Conservation (phyloP, 805 yeast genomes). For the Clavispora fructus region DNA sequence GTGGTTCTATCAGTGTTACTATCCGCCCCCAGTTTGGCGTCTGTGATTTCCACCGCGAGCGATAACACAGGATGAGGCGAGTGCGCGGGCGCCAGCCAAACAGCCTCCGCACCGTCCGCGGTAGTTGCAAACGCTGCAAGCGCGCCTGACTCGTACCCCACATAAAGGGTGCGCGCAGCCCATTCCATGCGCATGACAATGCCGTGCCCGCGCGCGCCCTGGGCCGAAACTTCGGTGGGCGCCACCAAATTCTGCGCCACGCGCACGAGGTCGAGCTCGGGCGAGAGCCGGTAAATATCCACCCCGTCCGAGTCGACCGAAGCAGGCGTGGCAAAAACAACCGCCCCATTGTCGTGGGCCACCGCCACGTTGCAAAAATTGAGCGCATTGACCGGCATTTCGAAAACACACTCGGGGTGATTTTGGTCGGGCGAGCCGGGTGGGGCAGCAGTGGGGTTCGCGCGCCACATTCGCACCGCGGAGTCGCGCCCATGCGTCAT, state of each 20-base stretch:
- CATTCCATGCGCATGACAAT: conserved; percentile 56
- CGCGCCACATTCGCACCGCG: conserved; percentile 42
- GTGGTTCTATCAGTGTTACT: too few species aligned
- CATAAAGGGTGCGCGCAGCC: conserved; percentile 20
- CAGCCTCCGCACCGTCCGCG: conserved; percentile 11
- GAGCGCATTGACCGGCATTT: conserved; percentile 66
- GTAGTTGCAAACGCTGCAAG: conserved; percentile 51
- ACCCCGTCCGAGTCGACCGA: conserved; percentile 57
- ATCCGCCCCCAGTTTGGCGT: not conserved
- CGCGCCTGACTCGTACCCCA: conserved; percentile 79
- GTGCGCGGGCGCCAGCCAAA: conserved; percentile 19
- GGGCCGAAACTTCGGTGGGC: not conserved
- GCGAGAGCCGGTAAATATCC: conserved; percentile 50
- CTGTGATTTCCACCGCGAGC: not conserved
- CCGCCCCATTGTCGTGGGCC: conserved; percentile 13
- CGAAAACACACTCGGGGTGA: conserved; percentile 14
- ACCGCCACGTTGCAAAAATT: conserved; percentile 66
- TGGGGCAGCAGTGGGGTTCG: too few species aligned
- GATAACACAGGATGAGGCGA: conserved; percentile 54
- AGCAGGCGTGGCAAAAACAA: conserved; percentile 51
- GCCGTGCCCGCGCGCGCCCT: conserved; percentile 39
- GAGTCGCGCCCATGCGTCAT: conserved; percentile 70
- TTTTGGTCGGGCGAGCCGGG: conserved; percentile 6
- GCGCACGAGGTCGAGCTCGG: conserved; percentile 21
- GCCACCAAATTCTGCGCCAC: conserved; percentile 27